Base-by-base conservation (phyloP, 257 asterid species). In the Solanum ossicruentum region DNA sequence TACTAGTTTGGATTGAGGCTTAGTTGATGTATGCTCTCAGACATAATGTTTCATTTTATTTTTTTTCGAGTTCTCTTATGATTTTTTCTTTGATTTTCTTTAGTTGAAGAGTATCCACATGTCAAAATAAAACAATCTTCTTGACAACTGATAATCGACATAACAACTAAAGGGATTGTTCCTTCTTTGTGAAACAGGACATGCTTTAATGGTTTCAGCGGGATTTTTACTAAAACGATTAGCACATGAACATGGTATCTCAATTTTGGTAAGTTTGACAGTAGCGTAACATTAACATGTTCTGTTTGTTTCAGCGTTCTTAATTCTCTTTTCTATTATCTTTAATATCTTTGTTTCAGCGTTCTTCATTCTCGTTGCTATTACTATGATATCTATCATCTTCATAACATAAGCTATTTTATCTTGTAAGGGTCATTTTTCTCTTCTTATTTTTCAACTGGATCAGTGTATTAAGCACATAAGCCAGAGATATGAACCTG, bases 191-290 rank as follows among this genome's bases (percentile, higher is more conserved):
- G 60, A 43, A 83, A 45, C 91, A 95, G 98, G 99, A 65, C 98
- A 92, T 84, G 93, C 91, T 83, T 88, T 95, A 82, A 94, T 93
- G 98, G 89, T 89, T 72, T 88, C 94, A 15, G 89, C 89, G 54
- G 97, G 99, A 82, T 90, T 91, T 90, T 84, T 95, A 84, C 87
- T 95, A 80, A 95, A 93, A 93, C 92, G 89, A 91, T 89, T 95
- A 86, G 98, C 97, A 6, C 91, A 92, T 80, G 97, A 94, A 88
- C 91, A 92, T 88, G 90, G 92, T 90, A 84, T 95, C 65, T 84
- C 93, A 36, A 88, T 95, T 63, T 51, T 94, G 93, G 97, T 95
- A 91, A 87, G 89, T 85, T 78, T 16, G 82, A 61, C 63, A 51
- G 82, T 77, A 77, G 0, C n/a, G 6, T 77, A 23, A 4, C 82